Evolutionary conservation across 2,329 filamentous ascomycete genomes (phyloP).

Genomic region (Akanthomyces lecanii): DNA sequence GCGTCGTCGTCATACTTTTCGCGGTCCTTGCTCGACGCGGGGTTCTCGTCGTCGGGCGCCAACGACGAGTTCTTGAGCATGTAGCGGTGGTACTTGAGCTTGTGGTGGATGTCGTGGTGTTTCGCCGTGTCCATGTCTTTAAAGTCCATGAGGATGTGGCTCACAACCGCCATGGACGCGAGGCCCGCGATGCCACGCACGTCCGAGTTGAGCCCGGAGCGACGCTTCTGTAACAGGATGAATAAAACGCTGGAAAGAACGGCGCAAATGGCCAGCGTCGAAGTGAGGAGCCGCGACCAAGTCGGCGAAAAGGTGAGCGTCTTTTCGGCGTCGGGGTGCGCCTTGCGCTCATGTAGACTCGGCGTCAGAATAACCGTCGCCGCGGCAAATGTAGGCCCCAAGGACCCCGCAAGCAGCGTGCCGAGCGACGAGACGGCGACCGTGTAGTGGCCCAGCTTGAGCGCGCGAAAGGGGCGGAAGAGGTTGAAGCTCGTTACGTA

Average conservation of each 20-base stretch:
- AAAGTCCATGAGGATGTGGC: constrained; percentile 71
- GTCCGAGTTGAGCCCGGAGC: constrained; percentile 62
- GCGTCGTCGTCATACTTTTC: constrained; percentile 37
- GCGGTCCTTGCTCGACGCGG: constrained; percentile 35
- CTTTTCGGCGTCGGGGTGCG: constrained; percentile 43
- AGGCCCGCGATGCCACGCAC: constrained; percentile 70
- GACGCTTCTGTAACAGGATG: constrained; percentile 56
- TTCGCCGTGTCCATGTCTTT: constrained; percentile 65
- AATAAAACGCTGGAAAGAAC: constrained; percentile 54
- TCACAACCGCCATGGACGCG: constrained; percentile 70
- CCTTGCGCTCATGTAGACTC: constrained; percentile 40
- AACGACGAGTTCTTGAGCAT: constrained; percentile 66
- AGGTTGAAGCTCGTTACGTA: constrained; percentile 67
- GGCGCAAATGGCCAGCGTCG: constrained; percentile 53
- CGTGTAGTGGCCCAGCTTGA: constrained; percentile 61
- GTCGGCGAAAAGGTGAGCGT: constrained; percentile 50
- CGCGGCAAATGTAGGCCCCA: constrained; percentile 65
- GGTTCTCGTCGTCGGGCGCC: constrained; percentile 56
- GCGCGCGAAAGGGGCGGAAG: constrained; percentile 58
- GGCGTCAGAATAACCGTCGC: constrained; percentile 57
- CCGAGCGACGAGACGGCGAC: constrained; percentile 63
- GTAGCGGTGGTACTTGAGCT: constrained; percentile 63
- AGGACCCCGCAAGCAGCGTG: constrained; percentile 60
- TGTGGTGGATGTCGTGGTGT: constrained; percentile 62
- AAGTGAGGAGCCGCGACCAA: constrained; percentile 60